Base-by-base conservation (phyloP, 257 asterid genomes). In the Gentiana dahurica region DNA sequence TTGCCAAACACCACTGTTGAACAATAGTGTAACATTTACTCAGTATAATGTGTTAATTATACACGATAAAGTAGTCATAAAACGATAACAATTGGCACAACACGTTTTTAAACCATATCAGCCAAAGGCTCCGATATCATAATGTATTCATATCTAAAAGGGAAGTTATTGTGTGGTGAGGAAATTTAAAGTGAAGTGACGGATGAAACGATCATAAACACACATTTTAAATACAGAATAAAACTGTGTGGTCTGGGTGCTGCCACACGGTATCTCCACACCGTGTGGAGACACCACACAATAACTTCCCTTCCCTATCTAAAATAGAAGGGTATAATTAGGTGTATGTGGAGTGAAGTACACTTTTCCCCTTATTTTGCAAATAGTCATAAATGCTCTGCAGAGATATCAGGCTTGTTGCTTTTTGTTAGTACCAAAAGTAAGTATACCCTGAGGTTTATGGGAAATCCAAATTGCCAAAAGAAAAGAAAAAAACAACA, bases 401-500 rank as follows among this genome's bases (percentile, higher is more conserved):
- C 32, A 55, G 41, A 55, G 41, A 57, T 8, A 48, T 32, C 55
- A 68, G 49, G 50, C 55, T 60, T 12, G 44, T n/a, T 41, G 46
- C 46, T 5, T 10, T 5, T 10, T 41, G 45, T 39, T 41, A 35
- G 35, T 34, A 67, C 59, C n/a, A 6, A 49, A 34, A 48, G 53
- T 2, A 63, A 12, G 45, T 12, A 56, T 51, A 47, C 51, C 57
- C 55, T 58, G 36, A 35, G 57, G 54, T 12, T 51, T 45, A 11
- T 46, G 49, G 47, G 15, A 50, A 67, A 67, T 48, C 39, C 39
- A 3, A 54, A 15, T 59, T 47, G 52, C 72, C 15, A 34, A 55
- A 62, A 62, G 13, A 38, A 63, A 61, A 57, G 58, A 65, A 65
- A 12, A 36, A 41, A 45, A 58, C 36, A 36, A 63, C 68, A 65